Evolutionary conservation across 163 green algal genomes (phyloP).

Genomic region (Scenedesmus sp.): DNA sequence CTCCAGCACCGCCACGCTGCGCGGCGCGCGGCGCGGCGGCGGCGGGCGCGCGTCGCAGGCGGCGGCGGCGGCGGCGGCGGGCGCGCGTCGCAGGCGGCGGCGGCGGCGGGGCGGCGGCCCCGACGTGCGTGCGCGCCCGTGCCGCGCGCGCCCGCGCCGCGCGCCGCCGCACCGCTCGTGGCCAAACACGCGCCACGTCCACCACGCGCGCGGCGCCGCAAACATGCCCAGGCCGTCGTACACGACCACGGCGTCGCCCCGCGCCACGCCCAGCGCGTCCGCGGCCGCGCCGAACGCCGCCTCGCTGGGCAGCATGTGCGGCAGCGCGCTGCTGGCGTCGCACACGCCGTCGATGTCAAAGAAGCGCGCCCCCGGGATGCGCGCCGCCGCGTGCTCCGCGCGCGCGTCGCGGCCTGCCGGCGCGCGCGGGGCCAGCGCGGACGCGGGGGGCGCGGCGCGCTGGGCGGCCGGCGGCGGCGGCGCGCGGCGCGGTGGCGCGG

Average conservation of each 20-base stretch:
- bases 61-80: too few species aligned
- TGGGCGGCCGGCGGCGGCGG: too few species aligned
- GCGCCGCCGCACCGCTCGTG: conserved; percentile 30
- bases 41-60: too few species aligned
- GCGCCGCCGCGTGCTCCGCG: conserved; percentile 70
- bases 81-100: too few species aligned
- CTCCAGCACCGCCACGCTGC: conserved; percentile 89
- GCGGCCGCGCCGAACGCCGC: conserved; percentile 83
- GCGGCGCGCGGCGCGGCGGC: neutral
- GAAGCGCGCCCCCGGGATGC: conserved; percentile 84
- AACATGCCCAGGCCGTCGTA: conserved; percentile 93
- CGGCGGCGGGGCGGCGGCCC: too few species aligned
- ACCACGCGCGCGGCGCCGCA: conserved; percentile 84
- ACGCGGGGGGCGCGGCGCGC: too few species aligned
- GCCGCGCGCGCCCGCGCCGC: too few species aligned
- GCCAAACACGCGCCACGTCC: conserved; percentile 71
- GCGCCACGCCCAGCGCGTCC: conserved; percentile 82
- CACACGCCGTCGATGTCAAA: conserved; percentile 89
- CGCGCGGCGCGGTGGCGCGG: too few species aligned
- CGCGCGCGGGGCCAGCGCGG: neutral
- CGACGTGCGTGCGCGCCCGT: too few species aligned
- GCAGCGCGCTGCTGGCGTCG: conserved; percentile 60
- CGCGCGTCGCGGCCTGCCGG: conserved; percentile 58
- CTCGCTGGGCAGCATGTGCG: conserved; percentile 94
- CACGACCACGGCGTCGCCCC: conserved; percentile 79